Conservation (phyloP, 2,329 filamentous ascomycete species). For the Lasiodiplodia hormozganensis region DNA sequence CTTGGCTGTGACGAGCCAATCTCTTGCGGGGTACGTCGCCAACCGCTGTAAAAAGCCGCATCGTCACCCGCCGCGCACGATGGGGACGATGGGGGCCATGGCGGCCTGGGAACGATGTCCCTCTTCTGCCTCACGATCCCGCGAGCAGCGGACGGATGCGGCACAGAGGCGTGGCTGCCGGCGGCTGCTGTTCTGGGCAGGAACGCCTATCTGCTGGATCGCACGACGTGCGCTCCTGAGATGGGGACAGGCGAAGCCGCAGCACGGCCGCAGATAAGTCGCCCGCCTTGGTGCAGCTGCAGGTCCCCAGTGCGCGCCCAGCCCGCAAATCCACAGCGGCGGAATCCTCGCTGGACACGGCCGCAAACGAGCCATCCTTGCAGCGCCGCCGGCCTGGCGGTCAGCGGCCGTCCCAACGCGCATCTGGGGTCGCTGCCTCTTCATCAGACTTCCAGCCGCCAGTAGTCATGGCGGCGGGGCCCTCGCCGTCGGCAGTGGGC, state of each 20-base stretch:
- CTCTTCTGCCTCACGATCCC: constrained; percentile 11
- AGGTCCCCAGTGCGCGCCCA: constrained; percentile 14
- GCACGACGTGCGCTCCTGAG: constrained; percentile 18
- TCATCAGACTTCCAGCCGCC: not conserved
- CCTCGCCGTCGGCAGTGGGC: constrained; percentile 21
- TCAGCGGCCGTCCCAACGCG: not conserved
- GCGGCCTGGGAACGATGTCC: constrained; percentile 7
- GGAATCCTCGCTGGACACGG: constrained; percentile 11
- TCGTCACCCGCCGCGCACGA: constrained; percentile 17
- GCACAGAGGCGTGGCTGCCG: constrained; percentile 1
- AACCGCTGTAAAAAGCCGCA: constrained; percentile 25
- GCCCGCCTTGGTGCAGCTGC: constrained; percentile 21
- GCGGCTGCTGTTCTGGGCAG: constrained; percentile 16
- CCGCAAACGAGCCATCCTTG: constrained; percentile 22
- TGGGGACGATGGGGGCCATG: constrained; percentile 4
- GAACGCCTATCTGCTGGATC: constrained; percentile 17
- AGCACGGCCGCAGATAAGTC: constrained; percentile 25
- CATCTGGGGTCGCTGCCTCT: not conserved
- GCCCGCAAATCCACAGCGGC: constrained; percentile 19
- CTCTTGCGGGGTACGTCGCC: constrained; percentile 24
- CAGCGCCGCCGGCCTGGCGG: constrained; percentile 10
- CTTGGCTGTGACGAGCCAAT: constrained; percentile 25
- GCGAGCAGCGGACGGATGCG: not conserved
- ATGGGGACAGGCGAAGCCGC: constrained; percentile 1
- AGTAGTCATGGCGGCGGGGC: constrained; percentile 16